phyloP scores from a whole-genome alignment of 306 rosid genomes.

The Glycine tomentella region DNA sequence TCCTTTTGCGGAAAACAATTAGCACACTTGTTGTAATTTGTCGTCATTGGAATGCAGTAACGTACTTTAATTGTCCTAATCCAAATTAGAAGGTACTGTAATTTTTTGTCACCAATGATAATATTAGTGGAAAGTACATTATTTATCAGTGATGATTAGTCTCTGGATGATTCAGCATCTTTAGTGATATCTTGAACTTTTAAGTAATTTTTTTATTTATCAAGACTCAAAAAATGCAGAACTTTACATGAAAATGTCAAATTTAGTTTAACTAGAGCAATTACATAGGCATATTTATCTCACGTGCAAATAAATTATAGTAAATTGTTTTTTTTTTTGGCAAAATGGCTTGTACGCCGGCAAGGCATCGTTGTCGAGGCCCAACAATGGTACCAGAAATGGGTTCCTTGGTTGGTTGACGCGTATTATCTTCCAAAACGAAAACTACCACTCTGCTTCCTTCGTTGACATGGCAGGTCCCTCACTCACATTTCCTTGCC shows the following conservation, averaged over 20 bases:
- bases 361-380: constrained; percentile 16
- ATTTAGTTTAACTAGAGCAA: no score
- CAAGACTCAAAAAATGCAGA: no score
- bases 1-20: not conserved
- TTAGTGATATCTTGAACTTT: no score
- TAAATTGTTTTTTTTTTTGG: not conserved
- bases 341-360: constrained; percentile 4
- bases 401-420: constrained; percentile 52
- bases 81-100: not conserved
- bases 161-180: no score
- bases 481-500: constrained; percentile 55
- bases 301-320: constrained; percentile 38
- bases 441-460: constrained; percentile 52
- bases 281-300: no score
- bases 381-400: constrained; percentile 52
- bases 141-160: no score
- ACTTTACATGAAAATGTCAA: no score
- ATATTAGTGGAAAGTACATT: no score
- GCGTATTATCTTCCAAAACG: constrained; percentile 54
- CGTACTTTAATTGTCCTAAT: not conserved
- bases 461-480: constrained; percentile 51
- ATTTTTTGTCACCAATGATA: no score
- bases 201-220: no score
- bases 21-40: not conserved
- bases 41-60: not conserved